Percentiles rank a stretch among this genome's conserved stretches.
phyloP scores from a whole-genome alignment of 2,329 filamentous ascomycete species.

The Endoconidiophora laricicola region DNA sequence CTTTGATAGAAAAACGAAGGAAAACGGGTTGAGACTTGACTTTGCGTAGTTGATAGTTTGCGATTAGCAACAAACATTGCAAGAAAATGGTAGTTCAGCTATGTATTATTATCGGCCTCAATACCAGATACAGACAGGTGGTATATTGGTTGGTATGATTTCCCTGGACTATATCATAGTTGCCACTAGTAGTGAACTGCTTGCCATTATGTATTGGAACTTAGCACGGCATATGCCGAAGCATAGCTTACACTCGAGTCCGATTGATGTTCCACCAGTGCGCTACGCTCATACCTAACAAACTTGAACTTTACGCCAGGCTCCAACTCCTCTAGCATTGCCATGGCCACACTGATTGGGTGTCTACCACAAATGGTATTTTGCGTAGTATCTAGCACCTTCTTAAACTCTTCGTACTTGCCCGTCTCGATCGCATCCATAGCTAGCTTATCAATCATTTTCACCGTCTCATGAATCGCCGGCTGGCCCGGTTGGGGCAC shows the following conservation, averaged over 20 bases:
- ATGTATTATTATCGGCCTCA: too few relatives aligned
- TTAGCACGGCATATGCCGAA: constrained; percentile 55
- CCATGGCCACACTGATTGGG: constrained; percentile 87
- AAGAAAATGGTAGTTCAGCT: too few relatives aligned
- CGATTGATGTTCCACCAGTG: constrained; percentile 44
- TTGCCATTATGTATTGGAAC: neutral
- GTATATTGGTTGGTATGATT: too few relatives aligned
- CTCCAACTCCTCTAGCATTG: constrained; percentile 53
- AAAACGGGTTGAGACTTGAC: too few relatives aligned
- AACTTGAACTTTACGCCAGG: constrained; percentile 51
- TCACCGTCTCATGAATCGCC: constrained; percentile 72
- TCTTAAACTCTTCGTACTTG: constrained; percentile 50
- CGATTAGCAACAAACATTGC: too few relatives aligned
- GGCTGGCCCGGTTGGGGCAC: constrained; percentile 18
- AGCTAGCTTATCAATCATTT: constrained; percentile 58
- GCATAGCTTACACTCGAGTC: constrained; percentile 93
- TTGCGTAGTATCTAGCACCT: constrained; percentile 50
- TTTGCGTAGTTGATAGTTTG: too few relatives aligned
- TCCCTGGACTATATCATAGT: neutral
- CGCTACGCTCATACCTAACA: constrained; percentile 75
- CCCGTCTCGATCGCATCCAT: constrained; percentile 77
- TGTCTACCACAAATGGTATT: constrained; percentile 94
- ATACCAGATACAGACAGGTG: too few relatives aligned
- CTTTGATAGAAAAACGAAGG: too few relatives aligned
- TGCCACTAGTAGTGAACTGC: neutral